These are phyloP conservation scores for Phytopythium montanum DNA, from an alignment of 352 stramenopile genomes.

Conservation along the genomic window DNA sequence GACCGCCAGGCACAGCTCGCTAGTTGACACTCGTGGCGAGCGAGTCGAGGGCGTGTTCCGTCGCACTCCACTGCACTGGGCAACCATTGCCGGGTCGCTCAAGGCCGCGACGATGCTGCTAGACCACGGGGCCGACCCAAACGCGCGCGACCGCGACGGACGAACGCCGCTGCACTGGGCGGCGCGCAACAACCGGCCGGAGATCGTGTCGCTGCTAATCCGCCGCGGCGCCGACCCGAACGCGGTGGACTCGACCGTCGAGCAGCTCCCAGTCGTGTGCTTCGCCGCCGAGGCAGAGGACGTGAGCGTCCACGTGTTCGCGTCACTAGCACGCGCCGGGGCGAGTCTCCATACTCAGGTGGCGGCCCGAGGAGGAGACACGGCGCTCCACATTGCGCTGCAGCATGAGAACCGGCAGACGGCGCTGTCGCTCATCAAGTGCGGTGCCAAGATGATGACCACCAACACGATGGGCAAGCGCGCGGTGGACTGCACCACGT, in stretches of 20 bases:
- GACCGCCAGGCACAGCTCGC: slow-evolving; percentile 9
- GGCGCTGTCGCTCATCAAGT: slow-evolving; percentile 64
- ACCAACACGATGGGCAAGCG: slow-evolving; percentile 60
- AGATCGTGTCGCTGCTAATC: slow-evolving; percentile 51
- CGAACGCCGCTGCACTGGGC: slow-evolving; percentile 78
- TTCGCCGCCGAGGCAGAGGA: slow-evolving; percentile 65
- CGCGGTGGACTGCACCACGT: slow-evolving; percentile 78
- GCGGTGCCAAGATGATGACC: slow-evolving; percentile 64
- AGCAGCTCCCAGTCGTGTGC: slow-evolving; percentile 49
- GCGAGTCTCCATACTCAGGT: slow-evolving; percentile 44
- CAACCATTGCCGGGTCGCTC: slow-evolving; percentile 49
- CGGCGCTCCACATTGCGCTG: slow-evolving; percentile 69
- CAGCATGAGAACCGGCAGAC: slow-evolving; percentile 66
- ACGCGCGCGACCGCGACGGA: slow-evolving; percentile 52
- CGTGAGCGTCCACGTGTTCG: slow-evolving; percentile 41
- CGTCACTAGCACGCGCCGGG: slow-evolving; percentile 31
- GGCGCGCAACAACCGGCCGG: slow-evolving; percentile 55
- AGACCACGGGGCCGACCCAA: slow-evolving; percentile 38
- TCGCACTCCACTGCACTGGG: slow-evolving; percentile 73
- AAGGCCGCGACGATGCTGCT: slow-evolving; percentile 36
- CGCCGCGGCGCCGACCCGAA: slow-evolving; percentile 37
- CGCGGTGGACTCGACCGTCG: slow-evolving; percentile 26
- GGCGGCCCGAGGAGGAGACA: slow-evolving; percentile 37
- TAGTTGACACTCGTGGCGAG: slow-evolving; percentile 56
- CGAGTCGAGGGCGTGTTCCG: slow-evolving; percentile 53